A percentile compares a stretch with the other conserved stretches of the same genome.
Conservation (phyloP, 2,329 filamentous ascomycete genomes). For the Hypoxylon rubiginosum region DNA sequence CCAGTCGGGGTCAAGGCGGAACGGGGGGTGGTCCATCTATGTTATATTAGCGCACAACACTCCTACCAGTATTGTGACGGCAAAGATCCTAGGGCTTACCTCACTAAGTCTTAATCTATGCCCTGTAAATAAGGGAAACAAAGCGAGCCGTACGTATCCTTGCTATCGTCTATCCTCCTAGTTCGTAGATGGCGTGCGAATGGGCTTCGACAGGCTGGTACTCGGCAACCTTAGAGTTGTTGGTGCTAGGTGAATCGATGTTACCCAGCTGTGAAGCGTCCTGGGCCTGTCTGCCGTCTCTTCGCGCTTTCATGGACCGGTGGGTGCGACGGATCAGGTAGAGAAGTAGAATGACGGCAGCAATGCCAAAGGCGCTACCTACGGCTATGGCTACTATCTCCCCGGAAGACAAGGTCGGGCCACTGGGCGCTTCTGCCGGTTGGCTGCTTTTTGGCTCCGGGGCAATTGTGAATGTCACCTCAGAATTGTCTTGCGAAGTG, state of each 20-base stretch:
- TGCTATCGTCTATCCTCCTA: neutral
- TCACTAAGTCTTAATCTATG: neutral
- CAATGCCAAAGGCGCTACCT: neutral
- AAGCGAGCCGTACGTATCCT: neutral
- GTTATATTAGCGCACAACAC: neutral
- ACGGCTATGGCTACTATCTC: neutral
- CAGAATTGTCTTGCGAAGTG: neutral
- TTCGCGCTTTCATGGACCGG: neutral
- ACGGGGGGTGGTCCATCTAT: neutral
- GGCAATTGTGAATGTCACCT: neutral
- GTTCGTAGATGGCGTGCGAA: neutral
- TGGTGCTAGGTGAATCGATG: neutral
- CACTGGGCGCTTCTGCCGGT: neutral
- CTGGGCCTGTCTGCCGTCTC: neutral
- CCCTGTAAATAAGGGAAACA: neutral
- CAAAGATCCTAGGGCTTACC: neutral
- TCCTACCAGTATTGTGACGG: neutral
- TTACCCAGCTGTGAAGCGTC: neutral
- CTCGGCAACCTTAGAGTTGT: neutral
- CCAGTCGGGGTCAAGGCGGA: neutral
- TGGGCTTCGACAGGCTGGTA: neutral
- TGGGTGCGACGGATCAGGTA: neutral
- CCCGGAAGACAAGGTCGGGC: neutral
- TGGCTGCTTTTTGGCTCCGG: neutral
- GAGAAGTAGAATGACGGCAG: neutral